Conservation (phyloP, 1,284 basidiomycete species). For the Cutaneotrichosporon sp. region DNA sequence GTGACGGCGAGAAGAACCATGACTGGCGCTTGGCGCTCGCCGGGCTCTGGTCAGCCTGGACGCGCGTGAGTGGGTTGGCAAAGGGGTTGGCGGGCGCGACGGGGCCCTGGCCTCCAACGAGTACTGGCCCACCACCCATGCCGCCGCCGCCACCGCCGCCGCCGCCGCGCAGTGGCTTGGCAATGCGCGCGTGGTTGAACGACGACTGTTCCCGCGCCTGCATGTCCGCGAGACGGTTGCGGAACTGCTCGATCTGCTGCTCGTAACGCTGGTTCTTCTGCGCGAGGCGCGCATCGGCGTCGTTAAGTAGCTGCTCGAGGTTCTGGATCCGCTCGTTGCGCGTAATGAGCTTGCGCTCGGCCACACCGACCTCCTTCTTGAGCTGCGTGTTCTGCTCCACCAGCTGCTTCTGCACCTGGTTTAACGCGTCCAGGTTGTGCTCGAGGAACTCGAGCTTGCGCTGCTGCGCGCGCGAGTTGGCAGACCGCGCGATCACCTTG, state of each 20-base stretch:
- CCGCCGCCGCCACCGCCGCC: slow-evolving; percentile 58
- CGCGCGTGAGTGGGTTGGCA: slow-evolving; percentile 35
- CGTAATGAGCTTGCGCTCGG: slow-evolving; percentile 91
- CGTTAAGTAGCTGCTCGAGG: slow-evolving; percentile 83
- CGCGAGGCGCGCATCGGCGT: slow-evolving; percentile 85
- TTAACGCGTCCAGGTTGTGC: slow-evolving; percentile 92
- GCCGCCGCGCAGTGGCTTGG: slow-evolving; percentile 90
- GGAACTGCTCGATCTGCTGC: slow-evolving; percentile 81
- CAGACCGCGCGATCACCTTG: slow-evolving; percentile 95
- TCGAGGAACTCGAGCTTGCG: slow-evolving; percentile 99
- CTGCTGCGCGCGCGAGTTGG: slow-evolving; percentile 96
- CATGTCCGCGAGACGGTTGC: slow-evolving; percentile 86
- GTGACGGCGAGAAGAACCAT: slow-evolving; percentile 27
- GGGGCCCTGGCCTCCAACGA: slow-evolving; percentile 2
- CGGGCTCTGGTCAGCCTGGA: slow-evolving; percentile 40
- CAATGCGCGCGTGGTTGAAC: slow-evolving; percentile 63
- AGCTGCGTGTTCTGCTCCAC: slow-evolving; percentile 97
- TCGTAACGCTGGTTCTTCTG: slow-evolving; percentile 95
- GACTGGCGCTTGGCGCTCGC: slow-evolving; percentile 20
- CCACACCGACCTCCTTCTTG: slow-evolving; percentile 96
- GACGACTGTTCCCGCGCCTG: slow-evolving; percentile 63
- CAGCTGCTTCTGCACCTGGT: slow-evolving; percentile 95
- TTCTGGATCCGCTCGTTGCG: slow-evolving; percentile 97
- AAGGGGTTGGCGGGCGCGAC: neutral
- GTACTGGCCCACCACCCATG: slow-evolving; percentile 28